Evolutionary conservation across 2,329 filamentous ascomycete genomes (phyloP).

Genomic region (Penicillium thymicola): DNA sequence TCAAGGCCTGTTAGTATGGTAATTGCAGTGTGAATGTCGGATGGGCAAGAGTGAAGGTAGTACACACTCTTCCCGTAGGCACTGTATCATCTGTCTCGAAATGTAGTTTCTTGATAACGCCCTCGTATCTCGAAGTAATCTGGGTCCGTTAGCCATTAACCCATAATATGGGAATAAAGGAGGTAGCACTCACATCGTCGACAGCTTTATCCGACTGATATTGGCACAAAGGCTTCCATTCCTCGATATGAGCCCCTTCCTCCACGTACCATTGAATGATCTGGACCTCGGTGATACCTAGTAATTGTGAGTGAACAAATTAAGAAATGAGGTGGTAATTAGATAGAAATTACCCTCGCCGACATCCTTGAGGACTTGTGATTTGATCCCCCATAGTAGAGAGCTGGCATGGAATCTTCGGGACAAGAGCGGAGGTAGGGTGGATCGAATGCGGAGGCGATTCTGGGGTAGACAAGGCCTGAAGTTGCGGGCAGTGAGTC

Average conservation of each 20-base stretch:
- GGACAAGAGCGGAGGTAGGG: conserved; percentile 23
- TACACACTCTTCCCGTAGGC: conserved; percentile 70
- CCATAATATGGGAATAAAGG: neutral
- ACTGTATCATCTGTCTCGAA: conserved; percentile 97
- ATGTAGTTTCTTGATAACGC: conserved; percentile 92
- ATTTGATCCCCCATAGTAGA: conserved; percentile 35
- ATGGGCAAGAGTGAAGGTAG: neutral
- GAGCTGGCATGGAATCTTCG: conserved; percentile 37
- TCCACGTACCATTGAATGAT: conserved; percentile 99
- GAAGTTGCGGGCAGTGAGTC: conserved; percentile 28
- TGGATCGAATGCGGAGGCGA: conserved; percentile 26
- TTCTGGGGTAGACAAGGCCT: conserved; percentile 25
- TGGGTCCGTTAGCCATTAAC: conserved; percentile 49
- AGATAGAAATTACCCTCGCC: conserved; percentile 36
- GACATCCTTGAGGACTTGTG: conserved; percentile 44
- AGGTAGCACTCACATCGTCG: conserved; percentile 48
- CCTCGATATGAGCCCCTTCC: conserved; percentile 89
- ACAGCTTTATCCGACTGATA: conserved; percentile 96
- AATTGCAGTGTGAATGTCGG: neutral
- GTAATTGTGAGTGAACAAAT: conserved; percentile 17
- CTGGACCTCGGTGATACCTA: conserved; percentile 96
- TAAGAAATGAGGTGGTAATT: neutral
- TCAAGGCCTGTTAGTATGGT: conserved; percentile 9
- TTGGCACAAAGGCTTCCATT: conserved; percentile 96
- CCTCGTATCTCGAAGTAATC: conserved; percentile 94